Conservation (phyloP, 345 rosid species). For the Geranium brycei region DNA sequence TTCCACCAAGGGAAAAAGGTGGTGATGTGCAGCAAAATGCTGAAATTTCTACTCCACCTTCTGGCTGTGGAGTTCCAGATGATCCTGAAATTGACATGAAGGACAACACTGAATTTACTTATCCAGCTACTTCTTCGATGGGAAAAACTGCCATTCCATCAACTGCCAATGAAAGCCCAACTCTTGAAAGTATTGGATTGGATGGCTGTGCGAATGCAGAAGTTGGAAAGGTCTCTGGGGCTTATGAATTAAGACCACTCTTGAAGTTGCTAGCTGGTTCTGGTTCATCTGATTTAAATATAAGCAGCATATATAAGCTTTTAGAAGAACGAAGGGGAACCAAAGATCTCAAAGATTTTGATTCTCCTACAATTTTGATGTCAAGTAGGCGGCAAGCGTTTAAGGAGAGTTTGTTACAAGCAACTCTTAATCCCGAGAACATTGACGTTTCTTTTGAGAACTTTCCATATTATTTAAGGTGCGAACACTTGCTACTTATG, state of each 20-base stretch:
- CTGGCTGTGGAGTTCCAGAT: conserved; percentile 22
- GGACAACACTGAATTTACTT: conserved; percentile 43
- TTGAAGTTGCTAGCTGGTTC: conserved; percentile 52
- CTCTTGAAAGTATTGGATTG: conserved; percentile 35
- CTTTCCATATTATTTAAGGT: conserved; percentile 89
- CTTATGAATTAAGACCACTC: conserved; percentile 54
- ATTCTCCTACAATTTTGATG: conserved; percentile 30
- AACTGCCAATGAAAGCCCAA: conserved; percentile 38
- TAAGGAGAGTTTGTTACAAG: conserved; percentile 59
- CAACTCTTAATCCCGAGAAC: conserved; percentile 45
- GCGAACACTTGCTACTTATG: conserved; percentile 3
- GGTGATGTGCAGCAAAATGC: conserved; percentile 43
- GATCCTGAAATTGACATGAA: conserved; percentile 59
- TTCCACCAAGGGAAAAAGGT: conserved; percentile 48
- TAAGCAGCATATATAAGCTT: conserved; percentile 44
- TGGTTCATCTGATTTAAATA: conserved; percentile 31
- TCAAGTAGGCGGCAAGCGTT: conserved; percentile 53
- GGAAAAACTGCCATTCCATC: conserved; percentile 41
- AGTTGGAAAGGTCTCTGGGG: conserved; percentile 37
- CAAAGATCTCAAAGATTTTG: conserved; percentile 39
- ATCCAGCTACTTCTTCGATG: conserved; percentile 36
- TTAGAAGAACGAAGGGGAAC: conserved; percentile 51
- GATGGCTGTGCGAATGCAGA: conserved; percentile 43
- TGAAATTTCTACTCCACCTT: too few species aligned
- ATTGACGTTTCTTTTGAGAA: conserved; percentile 67